These are phyloP conservation scores for Candida neerlandica DNA, from an alignment of 1,139 yeast species.

Conservation along the genomic window DNA sequence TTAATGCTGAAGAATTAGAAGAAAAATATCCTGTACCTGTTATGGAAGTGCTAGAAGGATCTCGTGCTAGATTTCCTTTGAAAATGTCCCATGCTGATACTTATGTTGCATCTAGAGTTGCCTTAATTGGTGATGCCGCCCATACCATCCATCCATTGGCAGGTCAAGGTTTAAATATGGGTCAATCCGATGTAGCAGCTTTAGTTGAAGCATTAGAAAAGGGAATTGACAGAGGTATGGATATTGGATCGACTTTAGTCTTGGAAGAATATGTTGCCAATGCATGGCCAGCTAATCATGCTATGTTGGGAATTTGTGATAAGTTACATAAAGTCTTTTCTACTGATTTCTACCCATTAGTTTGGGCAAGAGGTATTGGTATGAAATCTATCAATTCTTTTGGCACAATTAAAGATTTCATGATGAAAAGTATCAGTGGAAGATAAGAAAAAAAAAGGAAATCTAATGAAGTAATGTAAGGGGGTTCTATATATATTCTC, in stretches of 20 bases:
- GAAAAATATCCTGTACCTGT: conserved; percentile 68
- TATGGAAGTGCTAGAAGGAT: conserved; percentile 58
- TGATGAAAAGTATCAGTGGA: conserved; percentile 40
- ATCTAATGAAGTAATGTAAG: background rate
- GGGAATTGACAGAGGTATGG: conserved; percentile 79
- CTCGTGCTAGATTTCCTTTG: conserved; percentile 89
- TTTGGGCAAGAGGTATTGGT: conserved; percentile 74
- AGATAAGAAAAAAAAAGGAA: too few relatives aligned
- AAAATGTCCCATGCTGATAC: conserved; percentile 89
- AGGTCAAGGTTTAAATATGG: conserved; percentile 98
- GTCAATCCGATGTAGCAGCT: conserved; percentile 88
- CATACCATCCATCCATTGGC: conserved; percentile 97
- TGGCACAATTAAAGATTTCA: conserved; percentile 58
- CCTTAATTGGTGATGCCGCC: conserved; percentile 96
- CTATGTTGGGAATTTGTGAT: conserved; percentile 85
- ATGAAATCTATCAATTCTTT: conserved; percentile 66
- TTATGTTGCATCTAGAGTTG: conserved; percentile 81
- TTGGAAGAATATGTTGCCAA: conserved; percentile 85
- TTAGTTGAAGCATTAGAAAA: conserved; percentile 68
- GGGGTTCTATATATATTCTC: background rate
- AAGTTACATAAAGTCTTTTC: conserved; percentile 87
- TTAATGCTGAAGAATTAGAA: conserved; percentile 46
- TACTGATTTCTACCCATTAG: conserved; percentile 73
- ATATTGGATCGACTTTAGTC: conserved; percentile 81
- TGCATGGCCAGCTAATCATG: conserved; percentile 78